Base-by-base conservation (phyloP, 306 rosid species). In the Trifolium repens region DNA sequence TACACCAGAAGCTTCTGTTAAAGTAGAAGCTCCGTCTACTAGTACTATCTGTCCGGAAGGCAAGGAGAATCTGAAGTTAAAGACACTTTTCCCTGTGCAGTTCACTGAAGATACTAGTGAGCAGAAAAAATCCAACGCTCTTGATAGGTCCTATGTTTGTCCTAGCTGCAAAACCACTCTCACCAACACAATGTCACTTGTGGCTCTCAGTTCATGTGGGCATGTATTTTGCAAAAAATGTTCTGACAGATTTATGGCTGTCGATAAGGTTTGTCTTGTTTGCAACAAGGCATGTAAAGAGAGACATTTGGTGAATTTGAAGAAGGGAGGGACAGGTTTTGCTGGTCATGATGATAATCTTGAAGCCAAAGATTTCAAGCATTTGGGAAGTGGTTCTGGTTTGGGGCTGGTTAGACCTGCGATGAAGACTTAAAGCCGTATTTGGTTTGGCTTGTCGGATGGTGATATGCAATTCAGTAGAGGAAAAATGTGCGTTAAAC, bases 371-470 rank as follows among this genome's bases (percentile, higher is more conserved):
- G 97, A 92, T 71, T 94, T 90, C 75, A 92, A 92, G 91, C 99
- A 94, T 80, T 89, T 94, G 91, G 99, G 99, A 54, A 96, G 99
- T 46, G 99, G 99, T 24, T 67, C 84, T n/a, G 99, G 99, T 61
- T 80, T 96, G 81, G 99, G 98, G 37, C 80, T 96, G 82, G 97
- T 92, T 49, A 89, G 99, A 65, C 99, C 98, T 24, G 89, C 99
- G 4, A 89, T 37, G 63, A 94, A 94, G 82, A 92, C 99, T 54
- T 92, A 74, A 89, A 60, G 30, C 39, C 3, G 3, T 34, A 34
- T 76, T 32, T 32, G 35, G 65, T 57, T 7, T 70, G 7, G 42
- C 46, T 64, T 39, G 70, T 10, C 10, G 46, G 50, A 44, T 69
- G 58, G 62, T 46, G 61, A 54, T 50, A 59, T 50, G 47, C 32